Evolutionary conservation across 2,329 filamentous ascomycete genomes (phyloP).

Genomic region (Pseudofabraea citricarpa): DNA sequence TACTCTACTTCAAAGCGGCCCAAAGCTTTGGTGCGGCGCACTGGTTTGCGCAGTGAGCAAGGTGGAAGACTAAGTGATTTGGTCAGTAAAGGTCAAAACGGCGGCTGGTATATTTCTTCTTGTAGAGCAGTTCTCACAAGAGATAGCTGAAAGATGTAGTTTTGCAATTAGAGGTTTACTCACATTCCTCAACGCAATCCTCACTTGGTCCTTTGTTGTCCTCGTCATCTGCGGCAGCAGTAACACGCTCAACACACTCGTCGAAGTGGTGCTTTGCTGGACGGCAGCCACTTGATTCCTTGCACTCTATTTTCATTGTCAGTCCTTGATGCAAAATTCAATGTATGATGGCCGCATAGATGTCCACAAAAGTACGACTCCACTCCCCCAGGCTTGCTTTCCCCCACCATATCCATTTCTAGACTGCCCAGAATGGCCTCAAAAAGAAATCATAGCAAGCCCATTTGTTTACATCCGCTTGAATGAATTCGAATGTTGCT

Average conservation of each 20-base stretch:
- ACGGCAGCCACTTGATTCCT: constrained; percentile 77
- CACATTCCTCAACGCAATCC: constrained; percentile 99
- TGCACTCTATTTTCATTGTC: constrained; percentile 64
- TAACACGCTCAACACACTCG: constrained; percentile 95
- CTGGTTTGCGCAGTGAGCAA: constrained; percentile 87
- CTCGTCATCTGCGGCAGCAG: constrained; percentile 56
- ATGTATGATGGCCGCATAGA: too few relatives aligned
- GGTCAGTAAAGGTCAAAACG: constrained; percentile 7
- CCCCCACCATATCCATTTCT: too few relatives aligned
- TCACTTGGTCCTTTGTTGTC: constrained; percentile 67
- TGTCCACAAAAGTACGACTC: too few relatives aligned
- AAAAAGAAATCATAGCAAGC: too few relatives aligned
- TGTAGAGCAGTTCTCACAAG: too few relatives aligned
- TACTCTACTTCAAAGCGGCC: constrained; percentile 77
- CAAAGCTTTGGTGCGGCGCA: constrained; percentile 97
- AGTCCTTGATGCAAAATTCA: too few relatives aligned
- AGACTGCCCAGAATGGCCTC: too few relatives aligned
- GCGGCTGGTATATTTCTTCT: background rate
- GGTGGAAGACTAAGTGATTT: constrained; percentile 80
- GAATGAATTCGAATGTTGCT: too few relatives aligned
- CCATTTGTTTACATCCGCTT: too few relatives aligned
- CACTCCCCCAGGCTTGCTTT: too few relatives aligned
- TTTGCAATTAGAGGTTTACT: constrained; percentile 32
- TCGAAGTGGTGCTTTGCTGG: constrained; percentile 97
- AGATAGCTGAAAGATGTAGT: too few relatives aligned